phyloP scores from a whole-genome alignment of 768 basidiomycete genomes.

The Tylopilus subfusipes region DNA sequence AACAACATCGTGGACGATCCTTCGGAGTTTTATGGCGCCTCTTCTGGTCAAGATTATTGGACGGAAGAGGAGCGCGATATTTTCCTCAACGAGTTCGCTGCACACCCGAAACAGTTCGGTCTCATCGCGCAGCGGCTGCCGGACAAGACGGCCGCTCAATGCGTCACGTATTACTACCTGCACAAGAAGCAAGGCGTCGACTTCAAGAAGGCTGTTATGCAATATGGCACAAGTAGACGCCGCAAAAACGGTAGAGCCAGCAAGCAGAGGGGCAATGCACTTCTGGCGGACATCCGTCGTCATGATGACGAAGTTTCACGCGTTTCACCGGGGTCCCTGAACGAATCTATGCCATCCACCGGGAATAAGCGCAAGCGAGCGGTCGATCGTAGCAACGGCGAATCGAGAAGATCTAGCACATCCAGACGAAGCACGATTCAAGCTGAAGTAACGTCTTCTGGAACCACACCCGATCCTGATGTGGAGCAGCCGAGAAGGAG shows the following conservation, averaged over 20 bases:
- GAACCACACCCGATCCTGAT: constrained; percentile 64
- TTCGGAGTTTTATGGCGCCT: constrained; percentile 67
- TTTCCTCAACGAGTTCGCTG: constrained; percentile 79
- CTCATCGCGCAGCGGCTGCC: constrained; percentile 76
- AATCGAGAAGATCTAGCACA: constrained; percentile 32
- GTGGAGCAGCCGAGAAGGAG: constrained; percentile 50
- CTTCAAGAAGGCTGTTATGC: constrained; percentile 72
- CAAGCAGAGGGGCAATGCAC: constrained; percentile 78
- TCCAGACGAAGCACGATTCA: constrained; percentile 43
- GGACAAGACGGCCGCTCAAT: constrained; percentile 84
- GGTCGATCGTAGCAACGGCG: constrained; percentile 29
- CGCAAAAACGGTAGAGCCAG: constrained; percentile 54
- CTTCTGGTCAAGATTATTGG: constrained; percentile 81
- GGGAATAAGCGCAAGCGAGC: constrained; percentile 42
- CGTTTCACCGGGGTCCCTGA: constrained; percentile 19
- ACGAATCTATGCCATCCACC: constrained; percentile 25
- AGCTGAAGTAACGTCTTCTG: constrained; percentile 44
- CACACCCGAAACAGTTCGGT: constrained; percentile 94
- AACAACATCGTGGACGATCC: constrained; percentile 78
- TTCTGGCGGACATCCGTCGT: constrained; percentile 76
- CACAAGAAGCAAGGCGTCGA: constrained; percentile 88
- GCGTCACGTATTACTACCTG: constrained; percentile 90
- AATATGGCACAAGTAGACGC: constrained; percentile 63
- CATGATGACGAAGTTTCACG: constrained; percentile 54
- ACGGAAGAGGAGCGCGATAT: constrained; percentile 76